A percentile compares a stretch with the other conserved stretches of the same genome.
Conservation (phyloP, 1,139 yeast genomes). For the Suhomyces ambrosiae region DNA sequence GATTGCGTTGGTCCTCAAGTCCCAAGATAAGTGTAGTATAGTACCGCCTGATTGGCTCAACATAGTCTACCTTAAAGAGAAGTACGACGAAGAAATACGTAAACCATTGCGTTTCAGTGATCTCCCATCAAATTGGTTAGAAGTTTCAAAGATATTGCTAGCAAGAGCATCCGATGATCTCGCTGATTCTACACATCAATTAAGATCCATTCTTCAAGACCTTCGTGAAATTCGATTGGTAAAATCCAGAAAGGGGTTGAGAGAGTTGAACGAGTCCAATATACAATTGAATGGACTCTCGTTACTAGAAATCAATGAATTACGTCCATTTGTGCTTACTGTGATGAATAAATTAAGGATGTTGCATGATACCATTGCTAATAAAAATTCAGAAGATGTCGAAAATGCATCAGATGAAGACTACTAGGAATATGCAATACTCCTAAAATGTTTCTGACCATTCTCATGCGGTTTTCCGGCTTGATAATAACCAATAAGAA, state of each 20-base stretch:
- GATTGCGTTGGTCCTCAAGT: slow-evolving; percentile 81
- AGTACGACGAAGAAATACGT: slow-evolving; percentile 68
- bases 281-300: slow-evolving; percentile 83
- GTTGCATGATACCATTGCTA: slow-evolving; percentile 42
- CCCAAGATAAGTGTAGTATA: slow-evolving; percentile 83
- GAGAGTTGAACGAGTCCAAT: slow-evolving; percentile 78
- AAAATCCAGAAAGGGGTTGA: slow-evolving; percentile 78
- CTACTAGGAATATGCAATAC: slow-evolving; percentile 1
- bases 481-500: neutral
- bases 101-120: slow-evolving; percentile 62
- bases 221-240: slow-evolving; percentile 79
- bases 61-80: slow-evolving; percentile 52
- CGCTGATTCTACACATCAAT: slow-evolving; percentile 60
- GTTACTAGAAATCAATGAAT: slow-evolving; percentile 80
- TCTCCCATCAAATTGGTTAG: slow-evolving; percentile 89
- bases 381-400: slow-evolving; percentile 22
- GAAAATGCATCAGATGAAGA: slow-evolving; percentile 18
- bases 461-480: too few relatives aligned
- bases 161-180: slow-evolving; percentile 75
- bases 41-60: slow-evolving; percentile 90
- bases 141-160: slow-evolving; percentile 68
- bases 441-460: too few relatives aligned
- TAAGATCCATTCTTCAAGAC: slow-evolving; percentile 76
- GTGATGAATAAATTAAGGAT: slow-evolving; percentile 78
- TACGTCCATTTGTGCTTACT: slow-evolving; percentile 75